A percentile compares a stretch with the other conserved stretches of the same genome.
phyloP scores from a whole-genome alignment of 192 early-diverging fungal genomes.

The Backusella parvicylindrica region DNA sequence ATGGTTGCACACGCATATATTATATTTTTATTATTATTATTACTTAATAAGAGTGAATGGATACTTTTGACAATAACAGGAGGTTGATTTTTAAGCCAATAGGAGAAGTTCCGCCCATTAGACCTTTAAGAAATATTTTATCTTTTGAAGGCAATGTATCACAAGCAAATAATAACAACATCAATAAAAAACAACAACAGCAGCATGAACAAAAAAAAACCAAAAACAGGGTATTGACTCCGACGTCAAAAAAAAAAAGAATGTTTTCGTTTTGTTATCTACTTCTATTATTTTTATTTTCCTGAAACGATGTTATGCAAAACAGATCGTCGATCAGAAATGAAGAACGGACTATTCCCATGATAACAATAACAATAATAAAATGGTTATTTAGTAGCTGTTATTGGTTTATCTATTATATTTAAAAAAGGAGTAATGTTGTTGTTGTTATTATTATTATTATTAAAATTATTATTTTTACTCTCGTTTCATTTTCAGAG shows the following conservation, averaged over 20 bases:
- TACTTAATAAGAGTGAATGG: neutral
- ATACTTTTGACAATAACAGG: neutral
- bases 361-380: neutral
- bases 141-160: neutral
- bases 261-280: neutral
- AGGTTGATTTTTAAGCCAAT: neutral
- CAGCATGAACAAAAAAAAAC: neutral
- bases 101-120: conserved; percentile 2
- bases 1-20: neutral
- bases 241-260: neutral
- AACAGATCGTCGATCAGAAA: conserved; percentile 5
- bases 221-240: neutral
- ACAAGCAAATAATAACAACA: neutral
- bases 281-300: neutral
- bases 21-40: neutral
- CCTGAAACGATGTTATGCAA: neutral
- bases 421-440: neutral
- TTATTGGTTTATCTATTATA: too few species aligned
- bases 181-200: neutral
- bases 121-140: neutral
- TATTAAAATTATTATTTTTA: too few species aligned
- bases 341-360: neutral
- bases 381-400: neutral
- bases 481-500: neutral
- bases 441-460: neutral